These are phyloP conservation scores for Phytopythium delawarense DNA, from an alignment of 352 stramenopile genomes.

Conservation along the genomic window DNA sequence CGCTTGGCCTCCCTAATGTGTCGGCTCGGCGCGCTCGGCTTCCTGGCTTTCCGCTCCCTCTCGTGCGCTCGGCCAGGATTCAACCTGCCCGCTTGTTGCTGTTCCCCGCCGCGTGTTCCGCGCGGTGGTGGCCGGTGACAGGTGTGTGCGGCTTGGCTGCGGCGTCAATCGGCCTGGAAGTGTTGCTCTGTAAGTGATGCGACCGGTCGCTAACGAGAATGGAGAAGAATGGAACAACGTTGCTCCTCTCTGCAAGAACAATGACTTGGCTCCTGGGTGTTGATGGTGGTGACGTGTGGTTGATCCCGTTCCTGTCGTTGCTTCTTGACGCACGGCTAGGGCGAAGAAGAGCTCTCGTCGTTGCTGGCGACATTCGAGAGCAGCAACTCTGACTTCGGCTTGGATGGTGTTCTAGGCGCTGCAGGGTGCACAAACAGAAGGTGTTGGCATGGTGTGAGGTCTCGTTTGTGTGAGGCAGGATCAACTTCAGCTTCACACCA, in stretches of 20 bases:
- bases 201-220: constrained; percentile 6
- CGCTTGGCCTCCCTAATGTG: background rate
- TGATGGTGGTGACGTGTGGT: background rate
- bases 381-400: background rate
- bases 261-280: background rate
- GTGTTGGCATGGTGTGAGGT: background rate
- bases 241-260: constrained; percentile 9
- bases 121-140: background rate
- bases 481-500: too few relatives aligned
- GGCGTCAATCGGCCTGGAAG: background rate
- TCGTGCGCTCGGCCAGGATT: background rate
- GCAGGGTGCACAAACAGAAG: background rate
- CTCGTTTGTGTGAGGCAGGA: too few relatives aligned
- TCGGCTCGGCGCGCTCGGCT: constrained; percentile 2
- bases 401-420: background rate
- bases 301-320: background rate
- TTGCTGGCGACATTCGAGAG: background rate
- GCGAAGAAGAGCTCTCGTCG: background rate
- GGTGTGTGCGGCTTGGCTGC: background rate
- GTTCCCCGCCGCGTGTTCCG: background rate
- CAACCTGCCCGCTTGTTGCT: background rate
- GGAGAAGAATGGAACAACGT: constrained; percentile 8
- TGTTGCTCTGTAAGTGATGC: background rate
- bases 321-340: background rate
- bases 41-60: constrained; percentile 1